Evolutionary conservation across 2,329 filamentous ascomycete genomes (phyloP).

Genomic region (Claviceps humidiphila): DNA sequence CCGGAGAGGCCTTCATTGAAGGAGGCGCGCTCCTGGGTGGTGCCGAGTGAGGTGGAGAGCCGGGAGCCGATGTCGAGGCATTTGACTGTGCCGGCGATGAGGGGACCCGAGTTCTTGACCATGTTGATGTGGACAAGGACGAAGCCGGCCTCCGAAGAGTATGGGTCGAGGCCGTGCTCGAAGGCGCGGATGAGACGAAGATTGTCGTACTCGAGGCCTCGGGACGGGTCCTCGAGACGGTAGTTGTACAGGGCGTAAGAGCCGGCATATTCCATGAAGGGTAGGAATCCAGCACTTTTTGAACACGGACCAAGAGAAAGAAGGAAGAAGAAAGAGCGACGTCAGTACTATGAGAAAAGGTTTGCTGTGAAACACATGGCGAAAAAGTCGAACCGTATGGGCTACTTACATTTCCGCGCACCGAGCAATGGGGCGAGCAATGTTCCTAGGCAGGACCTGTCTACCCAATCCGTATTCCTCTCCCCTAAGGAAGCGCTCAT

Average conservation of each 20-base stretch:
- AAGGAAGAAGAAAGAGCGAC: no score
- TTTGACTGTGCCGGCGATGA: slow-evolving; percentile 60
- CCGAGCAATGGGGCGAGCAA: slow-evolving; percentile 70
- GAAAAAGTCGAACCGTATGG: background rate
- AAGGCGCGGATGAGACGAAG: slow-evolving; percentile 82
- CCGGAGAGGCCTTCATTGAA: slow-evolving; percentile 53
- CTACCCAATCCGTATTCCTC: slow-evolving; percentile 68
- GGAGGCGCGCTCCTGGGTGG: slow-evolving; percentile 28
- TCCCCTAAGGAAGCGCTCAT: slow-evolving; percentile 56
- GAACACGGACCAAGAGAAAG: background rate
- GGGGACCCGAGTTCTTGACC: slow-evolving; percentile 70
- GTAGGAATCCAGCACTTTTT: slow-evolving; percentile 57
- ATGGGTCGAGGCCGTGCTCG: slow-evolving; percentile 74
- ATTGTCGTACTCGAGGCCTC: slow-evolving; percentile 49
- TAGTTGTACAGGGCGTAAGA: slow-evolving; percentile 60
- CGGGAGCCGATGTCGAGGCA: slow-evolving; percentile 43
- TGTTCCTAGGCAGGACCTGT: slow-evolving; percentile 56
- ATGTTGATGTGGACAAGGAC: slow-evolving; percentile 94
- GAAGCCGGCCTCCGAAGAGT: slow-evolving; percentile 85
- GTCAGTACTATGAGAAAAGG: background rate
- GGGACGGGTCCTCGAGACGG: slow-evolving; percentile 40
- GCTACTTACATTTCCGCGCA: slow-evolving; percentile 70
- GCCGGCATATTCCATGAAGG: slow-evolving; percentile 78
- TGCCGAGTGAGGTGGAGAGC: slow-evolving; percentile 14
- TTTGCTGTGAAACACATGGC: background rate